Evolutionary conservation across 176 grass and related monocot genomes (phyloP), one percentile per base, ranked within the genome.

Genomic region (Carex parvula): DNA sequence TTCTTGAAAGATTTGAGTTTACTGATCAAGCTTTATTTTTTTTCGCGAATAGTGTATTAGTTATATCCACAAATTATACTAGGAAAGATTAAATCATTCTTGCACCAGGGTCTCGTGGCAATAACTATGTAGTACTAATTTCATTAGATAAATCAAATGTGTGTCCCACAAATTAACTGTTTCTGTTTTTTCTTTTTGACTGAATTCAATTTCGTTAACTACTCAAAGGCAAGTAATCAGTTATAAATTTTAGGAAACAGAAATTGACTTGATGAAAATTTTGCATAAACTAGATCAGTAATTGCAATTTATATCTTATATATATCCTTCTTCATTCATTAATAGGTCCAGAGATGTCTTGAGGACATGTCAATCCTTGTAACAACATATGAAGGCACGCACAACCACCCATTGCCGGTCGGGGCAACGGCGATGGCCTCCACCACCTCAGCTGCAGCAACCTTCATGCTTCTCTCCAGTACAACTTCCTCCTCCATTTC

Each of bases 311-410:
- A 18, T 17, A 60, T 73, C 3, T 85, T 5, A 42, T 76, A 10
- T 60, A 3, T 39, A 39, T 39, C 37, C 69, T 53, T 63, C 0
- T 84, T 29, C 3, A 72, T 70, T 42, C 73, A 54, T 54, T 76
- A 24, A 65, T 60, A 99, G 93, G 96, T 99, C 32, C 96, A 95
- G 65, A 86, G 96, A 88, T 99, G 96, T 80, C 88, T 88, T 13
- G 93, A 99, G 65, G 96, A 99, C 87, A 99, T 95, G 91, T 89
- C 96, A 48, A 99, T 99, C 64, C 88, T 99, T 59, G 87, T 99
- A 84, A 99, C 96, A 21, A 99, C 96, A 63, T 99, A 99, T 82
- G 96, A 95, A 90, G 96, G 93, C 44, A 95, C 93, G 29, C 96
- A 99, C 89, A 99, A 99, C 91, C 96, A 99, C 79, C 92, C 96